Evolutionary conservation across 495 filamentous ascomycete genomes (phyloP), one percentile per base, ranked within the genome.

Genomic region (Hypoxylon fuscum): DNA sequence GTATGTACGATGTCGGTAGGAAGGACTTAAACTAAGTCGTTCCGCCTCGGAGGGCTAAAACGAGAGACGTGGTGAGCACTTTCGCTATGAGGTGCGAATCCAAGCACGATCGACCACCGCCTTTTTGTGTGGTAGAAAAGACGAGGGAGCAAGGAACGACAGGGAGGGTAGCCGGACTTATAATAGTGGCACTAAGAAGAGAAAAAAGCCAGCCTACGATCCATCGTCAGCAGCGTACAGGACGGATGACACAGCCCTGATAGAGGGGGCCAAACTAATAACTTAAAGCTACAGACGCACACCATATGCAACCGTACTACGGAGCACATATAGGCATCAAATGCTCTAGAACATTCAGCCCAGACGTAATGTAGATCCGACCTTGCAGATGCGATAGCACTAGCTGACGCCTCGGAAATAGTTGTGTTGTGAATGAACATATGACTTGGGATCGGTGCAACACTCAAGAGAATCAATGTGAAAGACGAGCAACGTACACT

Each of bases 281-380:
- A 31, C 22, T 38, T 29, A 31, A 12, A 41, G 14, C 46, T 32
- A 40, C 22, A 44, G 31, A 50, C 38, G 38, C 14, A 42, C 41
- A 43, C 42, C 48, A 48, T 56, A 66, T 50, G 56, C 51, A 66
- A 56, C 62, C 56, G 62, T 66, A 60, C 56, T 56, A 66, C 62
- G 56, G 46, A 59, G 56, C 45, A 66, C 57, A 66, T 61, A 48
- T 58, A 66, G 52, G 42, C 57, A 43, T 42, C 46, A 48, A 47
- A 3, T 27, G 63, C 63, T 66, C 63, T 66, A 66, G 63, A 66
- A 66, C 58, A 21, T 66, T 62, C 63, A 66, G 56, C 57, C 48
- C 18, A 40, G 47, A 32, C 15, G 21, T 57, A 37, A 43, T 49
- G 63, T 61, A 66, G 57, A 66, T 62, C 57, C 57, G 45, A 43